Percentiles rank a stretch among this genome's conserved stretches.
phyloP scores from a whole-genome alignment of 177 flowering plant species.

The Vitis hybrid region DNA sequence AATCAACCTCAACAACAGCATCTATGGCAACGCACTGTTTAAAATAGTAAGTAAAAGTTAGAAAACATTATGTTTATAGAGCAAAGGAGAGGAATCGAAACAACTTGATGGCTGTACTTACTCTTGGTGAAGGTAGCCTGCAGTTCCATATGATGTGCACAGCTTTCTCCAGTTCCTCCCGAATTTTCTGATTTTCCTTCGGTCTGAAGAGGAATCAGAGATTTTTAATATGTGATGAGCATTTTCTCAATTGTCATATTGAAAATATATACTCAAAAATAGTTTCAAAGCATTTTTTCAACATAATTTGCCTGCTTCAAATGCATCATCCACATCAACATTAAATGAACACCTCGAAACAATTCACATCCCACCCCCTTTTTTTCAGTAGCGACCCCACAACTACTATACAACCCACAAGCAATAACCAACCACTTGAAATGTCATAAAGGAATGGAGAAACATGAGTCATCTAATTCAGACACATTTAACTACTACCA shows the following conservation, averaged over 20 bases:
- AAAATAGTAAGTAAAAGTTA: background rate
- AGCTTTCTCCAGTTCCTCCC: conserved; percentile 76
- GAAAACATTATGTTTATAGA: background rate
- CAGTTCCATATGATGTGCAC: conserved; percentile 92
- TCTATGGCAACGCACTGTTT: conserved; percentile 88
- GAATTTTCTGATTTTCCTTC: conserved; percentile 63
- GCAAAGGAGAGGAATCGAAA: background rate
- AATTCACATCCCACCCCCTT: too few species aligned
- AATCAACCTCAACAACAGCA: conserved; percentile 72
- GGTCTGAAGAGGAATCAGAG: conserved; percentile 49
- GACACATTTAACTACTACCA: too few species aligned
- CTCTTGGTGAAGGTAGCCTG: conserved; percentile 91
- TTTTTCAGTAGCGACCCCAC: too few species aligned
- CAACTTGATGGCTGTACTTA: conserved; percentile 30
- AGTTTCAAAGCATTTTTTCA: background rate
- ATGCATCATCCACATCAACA: background rate
- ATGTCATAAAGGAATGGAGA: too few species aligned
- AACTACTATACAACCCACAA: too few species aligned
- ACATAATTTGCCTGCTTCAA: background rate
- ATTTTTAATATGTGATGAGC: background rate
- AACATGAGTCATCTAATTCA: too few species aligned
- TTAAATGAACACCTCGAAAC: too few species aligned
- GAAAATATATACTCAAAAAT: background rate
- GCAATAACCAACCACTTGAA: too few species aligned
- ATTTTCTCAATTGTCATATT: background rate